Conservation (phyloP, 2,329 filamentous ascomycete genomes). For the Ilyonectria sp. region DNA sequence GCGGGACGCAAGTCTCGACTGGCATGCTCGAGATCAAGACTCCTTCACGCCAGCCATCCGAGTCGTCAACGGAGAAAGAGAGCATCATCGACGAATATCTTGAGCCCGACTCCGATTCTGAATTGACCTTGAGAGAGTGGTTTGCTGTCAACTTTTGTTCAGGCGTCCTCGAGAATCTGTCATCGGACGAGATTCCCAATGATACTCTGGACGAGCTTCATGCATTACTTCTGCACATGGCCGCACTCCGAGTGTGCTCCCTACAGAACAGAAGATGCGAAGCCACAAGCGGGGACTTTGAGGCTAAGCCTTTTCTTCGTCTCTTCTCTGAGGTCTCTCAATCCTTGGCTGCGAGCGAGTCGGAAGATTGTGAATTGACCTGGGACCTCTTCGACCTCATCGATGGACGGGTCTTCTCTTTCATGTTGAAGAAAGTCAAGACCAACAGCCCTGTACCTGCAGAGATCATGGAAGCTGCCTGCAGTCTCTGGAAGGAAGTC, state of each 20-base stretch:
- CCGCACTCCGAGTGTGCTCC: constrained; percentile 24
- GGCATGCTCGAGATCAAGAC: constrained; percentile 3
- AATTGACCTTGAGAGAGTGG: constrained; percentile 30
- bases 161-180: constrained; percentile 17
- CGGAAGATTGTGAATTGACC: not conserved
- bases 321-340: constrained; percentile 44
- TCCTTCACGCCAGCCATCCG: not conserved
- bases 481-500: constrained; percentile 13
- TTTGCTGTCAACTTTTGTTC: constrained; percentile 30
- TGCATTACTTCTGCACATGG: constrained; percentile 33
- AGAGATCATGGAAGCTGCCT: constrained; percentile 18
- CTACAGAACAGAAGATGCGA: constrained; percentile 37
- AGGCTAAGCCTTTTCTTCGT: constrained; percentile 19
- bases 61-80: constrained; percentile 1
- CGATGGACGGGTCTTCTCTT: constrained; percentile 50
- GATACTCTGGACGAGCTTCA: constrained; percentile 25
- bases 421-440: constrained; percentile 38
- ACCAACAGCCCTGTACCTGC: constrained; percentile 2
- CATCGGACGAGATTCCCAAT: not conserved
- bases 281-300: not conserved
- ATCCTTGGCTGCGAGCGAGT: constrained; percentile 29
- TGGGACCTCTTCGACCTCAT: constrained; percentile 54
- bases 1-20: constrained; percentile 13
- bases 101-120: not conserved
- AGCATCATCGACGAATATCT: not conserved